Percentiles rank a stretch among this genome's conserved stretches.
These are phyloP conservation scores for Suillus plorans DNA, from an alignment of 768 basidiomycete species.

Conservation along the genomic window DNA sequence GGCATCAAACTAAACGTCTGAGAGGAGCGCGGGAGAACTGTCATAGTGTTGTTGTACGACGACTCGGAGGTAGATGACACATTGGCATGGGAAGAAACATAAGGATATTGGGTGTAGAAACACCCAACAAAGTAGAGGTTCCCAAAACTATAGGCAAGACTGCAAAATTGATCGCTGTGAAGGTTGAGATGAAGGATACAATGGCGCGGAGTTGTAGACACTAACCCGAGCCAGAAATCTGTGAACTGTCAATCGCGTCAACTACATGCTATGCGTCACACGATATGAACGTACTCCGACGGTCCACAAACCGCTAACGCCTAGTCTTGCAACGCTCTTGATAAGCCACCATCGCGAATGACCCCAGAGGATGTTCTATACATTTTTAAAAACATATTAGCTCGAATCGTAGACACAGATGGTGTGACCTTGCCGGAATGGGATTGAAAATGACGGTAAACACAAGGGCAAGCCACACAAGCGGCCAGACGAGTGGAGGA, in stretches of 20 bases:
- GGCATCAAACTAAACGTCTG: background rate
- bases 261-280: constrained; percentile 7
- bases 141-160: constrained; percentile 71
- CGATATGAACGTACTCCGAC: constrained; percentile 60
- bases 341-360: constrained; percentile 75
- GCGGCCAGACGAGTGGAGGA: constrained; percentile 73
- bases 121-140: constrained; percentile 77
- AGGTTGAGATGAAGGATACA: constrained; percentile 4
- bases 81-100: background rate
- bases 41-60: background rate
- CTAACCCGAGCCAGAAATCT: constrained; percentile 89
- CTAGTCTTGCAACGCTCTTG: constrained; percentile 57
- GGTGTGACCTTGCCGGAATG: constrained; percentile 46
- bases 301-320: constrained; percentile 63
- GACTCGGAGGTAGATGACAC: background rate
- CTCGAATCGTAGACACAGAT: background rate
- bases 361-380: constrained; percentile 41
- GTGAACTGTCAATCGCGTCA: constrained; percentile 50
- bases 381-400: constrained; percentile 21
- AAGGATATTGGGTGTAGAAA: constrained; percentile 46
- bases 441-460: constrained; percentile 71
- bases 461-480: constrained; percentile 75
- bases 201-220: background rate
- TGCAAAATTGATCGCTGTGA: constrained; percentile 78
- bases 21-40: background rate